Evolutionary conservation across 305 asterid genomes (phyloP), one percentile per base, ranked within the genome.

Genomic region (Fraxinus baroniana): DNA sequence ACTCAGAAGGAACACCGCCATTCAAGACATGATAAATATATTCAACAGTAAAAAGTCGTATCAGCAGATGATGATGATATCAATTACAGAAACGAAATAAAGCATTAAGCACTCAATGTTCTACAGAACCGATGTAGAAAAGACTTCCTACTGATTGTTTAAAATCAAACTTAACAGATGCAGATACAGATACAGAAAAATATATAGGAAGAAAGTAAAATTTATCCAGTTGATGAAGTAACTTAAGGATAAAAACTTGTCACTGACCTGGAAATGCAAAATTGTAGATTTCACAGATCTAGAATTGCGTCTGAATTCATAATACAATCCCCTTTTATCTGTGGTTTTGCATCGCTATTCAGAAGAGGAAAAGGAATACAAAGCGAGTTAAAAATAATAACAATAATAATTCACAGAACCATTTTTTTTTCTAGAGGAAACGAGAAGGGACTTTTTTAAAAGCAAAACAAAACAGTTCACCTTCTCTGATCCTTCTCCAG

Each of bases 201-300:
- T 52, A 62, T 28, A 82, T 10, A 66, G 36, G 74, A 66, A 26
- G 74, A 66, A 66, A 28, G 74, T 60, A 60, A 66, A 26, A 4
- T 1, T 26, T 66, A 66, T 66, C 41, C 15, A 71, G 76, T 32
- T 32, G 41, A 71, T 28, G 76, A 39, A 62, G 70, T 20, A 77
- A 52, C 13, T 77, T 72, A 9, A 78, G 35, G 20, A 41, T 35
- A 46, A 20, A 86, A 81, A 81, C 72, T 73, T 70, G 41, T 82
- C 77, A 79, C 76, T 76, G 37, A 95, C 99, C 97, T 91, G 97
- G 87, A 90, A 92, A 87, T 95, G 97, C 81, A 90, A 87, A 77
- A 95, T 91, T 10, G 98, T 94, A 2, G 98, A 91, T 78, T 85
- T 92, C 83, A 94, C 95, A 57, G 95, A 93, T 89, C 96, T 91